phyloP scores from a whole-genome alignment of 495 filamentous ascomycete genomes.

The Talaromyces liani region DNA sequence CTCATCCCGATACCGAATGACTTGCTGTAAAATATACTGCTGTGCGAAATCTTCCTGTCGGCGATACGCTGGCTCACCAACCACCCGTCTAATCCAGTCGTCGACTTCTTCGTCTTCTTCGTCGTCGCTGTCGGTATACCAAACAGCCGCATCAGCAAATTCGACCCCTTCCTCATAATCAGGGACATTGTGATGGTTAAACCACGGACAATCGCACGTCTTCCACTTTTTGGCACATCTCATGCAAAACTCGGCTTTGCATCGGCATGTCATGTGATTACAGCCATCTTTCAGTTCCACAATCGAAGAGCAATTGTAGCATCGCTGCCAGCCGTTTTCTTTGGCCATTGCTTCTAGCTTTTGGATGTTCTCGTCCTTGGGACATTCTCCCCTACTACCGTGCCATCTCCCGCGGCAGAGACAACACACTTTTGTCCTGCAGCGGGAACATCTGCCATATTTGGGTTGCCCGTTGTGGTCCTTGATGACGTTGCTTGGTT shows the following conservation, averaged over 20 bases:
- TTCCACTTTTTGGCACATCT: slow-evolving; percentile 74
- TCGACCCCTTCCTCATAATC: slow-evolving; percentile 14
- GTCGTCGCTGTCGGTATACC: background rate
- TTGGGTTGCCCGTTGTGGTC: slow-evolving; percentile 40
- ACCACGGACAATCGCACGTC: slow-evolving; percentile 73
- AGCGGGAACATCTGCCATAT: slow-evolving; percentile 56
- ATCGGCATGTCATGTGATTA: slow-evolving; percentile 82
- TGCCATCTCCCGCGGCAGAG: slow-evolving; percentile 70
- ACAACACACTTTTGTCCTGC: slow-evolving; percentile 66
- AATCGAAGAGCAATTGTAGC: slow-evolving; percentile 63
- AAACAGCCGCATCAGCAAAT: background rate
- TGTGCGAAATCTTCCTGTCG: background rate
- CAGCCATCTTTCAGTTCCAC: slow-evolving; percentile 78
- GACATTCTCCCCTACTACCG: slow-evolving; percentile 51
- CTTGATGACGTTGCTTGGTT: slow-evolving; percentile 53
- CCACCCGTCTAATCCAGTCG: background rate
- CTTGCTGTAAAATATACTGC: background rate
- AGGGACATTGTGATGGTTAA: slow-evolving; percentile 52
- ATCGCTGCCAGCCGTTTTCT: slow-evolving; percentile 68
- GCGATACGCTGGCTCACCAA: background rate
- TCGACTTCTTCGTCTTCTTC: background rate
- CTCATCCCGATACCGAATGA: background rate
- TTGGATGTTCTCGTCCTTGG: slow-evolving; percentile 60
- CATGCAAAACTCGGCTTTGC: slow-evolving; percentile 78
- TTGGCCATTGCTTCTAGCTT: slow-evolving; percentile 60